Percentiles rank a stretch among this genome's conserved stretches.
These are phyloP conservation scores for Forsythia suspensa DNA, from an alignment of 257 asterid species.

Conservation along the genomic window DNA sequence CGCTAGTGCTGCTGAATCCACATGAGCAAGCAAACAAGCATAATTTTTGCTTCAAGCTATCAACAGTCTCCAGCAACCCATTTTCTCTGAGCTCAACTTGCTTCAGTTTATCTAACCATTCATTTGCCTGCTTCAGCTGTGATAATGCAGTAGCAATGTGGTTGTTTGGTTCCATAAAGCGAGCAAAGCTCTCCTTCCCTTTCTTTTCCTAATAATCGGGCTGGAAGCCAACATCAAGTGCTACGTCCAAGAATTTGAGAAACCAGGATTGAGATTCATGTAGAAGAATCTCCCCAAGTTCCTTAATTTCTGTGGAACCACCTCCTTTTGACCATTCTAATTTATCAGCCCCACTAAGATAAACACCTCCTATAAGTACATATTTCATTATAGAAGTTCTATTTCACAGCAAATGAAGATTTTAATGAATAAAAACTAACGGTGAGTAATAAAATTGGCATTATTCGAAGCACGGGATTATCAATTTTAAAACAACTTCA, in stretches of 20 bases:
- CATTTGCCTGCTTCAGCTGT: slow-evolving; percentile 74
- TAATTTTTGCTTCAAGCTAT: slow-evolving; percentile 75
- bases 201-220: slow-evolving; percentile 36
- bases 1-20: slow-evolving; percentile 85
- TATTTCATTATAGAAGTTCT: no score
- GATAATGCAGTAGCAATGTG: slow-evolving; percentile 69
- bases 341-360: slow-evolving; percentile 44
- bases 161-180: slow-evolving; percentile 44
- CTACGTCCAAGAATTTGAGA: slow-evolving; percentile 63
- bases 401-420: no score
- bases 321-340: slow-evolving; percentile 75
- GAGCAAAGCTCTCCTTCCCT: slow-evolving; percentile 37
- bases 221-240: slow-evolving; percentile 66
- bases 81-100: slow-evolving; percentile 37
- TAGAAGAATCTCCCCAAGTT: slow-evolving; percentile 42
- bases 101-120: slow-evolving; percentile 67
- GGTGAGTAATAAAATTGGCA: no score
- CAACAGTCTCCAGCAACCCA: slow-evolving; percentile 44
- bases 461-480: no score
- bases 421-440: no score
- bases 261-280: slow-evolving; percentile 70
- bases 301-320: slow-evolving; percentile 45
- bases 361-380: no score
- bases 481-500: no score
- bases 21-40: slow-evolving; percentile 73